phyloP scores from a whole-genome alignment of 257 asterid species.

The Solanum stenotomum region DNA sequence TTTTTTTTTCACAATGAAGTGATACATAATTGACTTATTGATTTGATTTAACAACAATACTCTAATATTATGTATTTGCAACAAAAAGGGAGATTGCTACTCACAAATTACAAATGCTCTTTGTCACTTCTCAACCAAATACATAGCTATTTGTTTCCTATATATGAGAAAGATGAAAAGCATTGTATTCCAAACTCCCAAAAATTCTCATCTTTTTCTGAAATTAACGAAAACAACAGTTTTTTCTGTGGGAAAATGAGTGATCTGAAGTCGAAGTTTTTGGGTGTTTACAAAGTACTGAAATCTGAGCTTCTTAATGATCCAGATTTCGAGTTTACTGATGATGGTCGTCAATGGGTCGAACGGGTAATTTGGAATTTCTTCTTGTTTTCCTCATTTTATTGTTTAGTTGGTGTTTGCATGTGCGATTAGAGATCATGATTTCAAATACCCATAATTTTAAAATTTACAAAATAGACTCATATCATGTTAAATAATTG shows the following conservation, averaged over 20 bases:
- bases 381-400: neutral
- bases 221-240: neutral
- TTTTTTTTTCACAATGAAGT: neutral
- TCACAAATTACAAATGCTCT: neutral
- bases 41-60: neutral
- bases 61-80: neutral
- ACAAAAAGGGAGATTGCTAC: neutral
- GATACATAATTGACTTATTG: neutral
- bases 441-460: no score
- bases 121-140: neutral
- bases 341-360: conserved; percentile 68
- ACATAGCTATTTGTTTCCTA: neutral
- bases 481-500: neutral
- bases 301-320: conserved; percentile 77
- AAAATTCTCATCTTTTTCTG: neutral
- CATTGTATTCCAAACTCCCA: neutral
- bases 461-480: neutral
- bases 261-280: conserved; percentile 42
- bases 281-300: conserved; percentile 47
- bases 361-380: conserved; percentile 35
- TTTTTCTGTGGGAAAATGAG: neutral
- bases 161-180: neutral
- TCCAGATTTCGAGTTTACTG: conserved; percentile 68
- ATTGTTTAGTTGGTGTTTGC: neutral
- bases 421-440: neutral